These are phyloP conservation scores for Rhodofomes roseus DNA, from an alignment of 1,284 basidiomycete species.

Conservation along the genomic window DNA sequence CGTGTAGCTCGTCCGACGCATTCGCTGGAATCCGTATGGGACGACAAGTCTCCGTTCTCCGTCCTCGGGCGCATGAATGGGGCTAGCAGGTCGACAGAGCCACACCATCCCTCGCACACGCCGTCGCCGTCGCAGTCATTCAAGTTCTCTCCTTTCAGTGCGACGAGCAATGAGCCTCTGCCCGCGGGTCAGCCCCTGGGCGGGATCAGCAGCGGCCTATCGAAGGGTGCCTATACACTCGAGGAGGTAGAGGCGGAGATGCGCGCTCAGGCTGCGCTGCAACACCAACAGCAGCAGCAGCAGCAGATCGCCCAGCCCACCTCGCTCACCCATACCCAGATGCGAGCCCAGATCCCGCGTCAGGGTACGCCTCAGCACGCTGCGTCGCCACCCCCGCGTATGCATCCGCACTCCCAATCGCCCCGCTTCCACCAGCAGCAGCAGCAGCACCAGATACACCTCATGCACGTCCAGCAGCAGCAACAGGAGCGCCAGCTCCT, in stretches of 20 bases:
- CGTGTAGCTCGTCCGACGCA: slow-evolving; percentile 35
- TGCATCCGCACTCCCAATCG: slow-evolving; percentile 68
- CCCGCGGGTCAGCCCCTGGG: slow-evolving; percentile 13
- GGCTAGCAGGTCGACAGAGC: slow-evolving; percentile 31
- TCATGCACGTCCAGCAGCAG: slow-evolving; percentile 35
- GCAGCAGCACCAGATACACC: slow-evolving; percentile 56
- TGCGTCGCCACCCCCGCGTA: slow-evolving; percentile 57
- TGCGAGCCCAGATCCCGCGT: slow-evolving; percentile 23
- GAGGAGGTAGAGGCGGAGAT: slow-evolving; percentile 96
- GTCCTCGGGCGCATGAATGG: slow-evolving; percentile 57
- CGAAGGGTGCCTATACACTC: slow-evolving; percentile 65
- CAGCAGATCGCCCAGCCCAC: slow-evolving; percentile 30
- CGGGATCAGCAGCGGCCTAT: slow-evolving; percentile 18
- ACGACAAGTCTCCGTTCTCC: slow-evolving; percentile 73
- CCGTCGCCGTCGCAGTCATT: slow-evolving; percentile 21
- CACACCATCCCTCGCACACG: neutral
- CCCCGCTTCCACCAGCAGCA: slow-evolving; percentile 58
- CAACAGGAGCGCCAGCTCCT: slow-evolving; percentile 60
- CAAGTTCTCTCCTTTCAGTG: slow-evolving; percentile 18
- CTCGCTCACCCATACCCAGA: slow-evolving; percentile 38
- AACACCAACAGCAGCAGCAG: slow-evolving; percentile 34
- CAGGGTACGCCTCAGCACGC: slow-evolving; percentile 18
- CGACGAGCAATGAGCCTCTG: slow-evolving; percentile 4
- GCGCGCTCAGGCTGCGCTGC: slow-evolving; percentile 49
- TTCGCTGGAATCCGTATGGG: slow-evolving; percentile 74